A percentile compares a stretch with the other conserved stretches of the same genome.
phyloP scores from a whole-genome alignment of 2,329 filamentous ascomycete species.

The Magnaporthiopsis poae region DNA sequence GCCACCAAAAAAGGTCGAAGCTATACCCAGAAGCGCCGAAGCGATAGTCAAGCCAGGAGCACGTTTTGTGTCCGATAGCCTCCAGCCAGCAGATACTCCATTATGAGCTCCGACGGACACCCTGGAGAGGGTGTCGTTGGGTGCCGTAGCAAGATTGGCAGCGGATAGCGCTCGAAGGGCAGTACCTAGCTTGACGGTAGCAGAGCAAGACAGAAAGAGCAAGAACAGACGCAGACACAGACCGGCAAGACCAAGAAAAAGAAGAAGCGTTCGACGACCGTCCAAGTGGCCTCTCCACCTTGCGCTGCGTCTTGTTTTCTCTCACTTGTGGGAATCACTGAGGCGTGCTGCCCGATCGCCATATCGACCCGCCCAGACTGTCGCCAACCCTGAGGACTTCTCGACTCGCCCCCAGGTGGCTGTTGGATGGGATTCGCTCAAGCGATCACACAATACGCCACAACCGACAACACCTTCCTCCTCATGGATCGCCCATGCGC shows the following conservation, averaged over 20 bases:
- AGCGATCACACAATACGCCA: not conserved
- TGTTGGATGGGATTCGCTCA: not conserved
- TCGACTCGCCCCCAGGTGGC: not conserved
- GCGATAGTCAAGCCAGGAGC: conserved; percentile 19
- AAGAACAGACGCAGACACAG: conserved; percentile 9
- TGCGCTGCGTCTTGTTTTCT: conserved; percentile 30
- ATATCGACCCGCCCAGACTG: conserved; percentile 7
- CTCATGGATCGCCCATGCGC: not conserved
- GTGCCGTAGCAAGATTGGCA: conserved; percentile 37
- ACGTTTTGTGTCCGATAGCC: conserved; percentile 28
- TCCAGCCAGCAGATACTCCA: conserved; percentile 30
- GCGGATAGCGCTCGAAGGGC: conserved; percentile 43
- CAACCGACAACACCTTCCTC: not conserved
- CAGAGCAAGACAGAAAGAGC: conserved; percentile 26
- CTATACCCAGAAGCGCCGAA: conserved; percentile 16
- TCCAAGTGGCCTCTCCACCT: conserved; percentile 25
- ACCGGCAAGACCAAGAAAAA: conserved; percentile 18
- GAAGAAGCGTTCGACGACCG: conserved; percentile 25
- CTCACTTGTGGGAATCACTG: conserved; percentile 28
- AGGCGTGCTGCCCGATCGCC: conserved; percentile 19
- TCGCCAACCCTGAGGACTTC: not conserved
- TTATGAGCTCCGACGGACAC: conserved; percentile 20
- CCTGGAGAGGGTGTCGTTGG: not conserved
- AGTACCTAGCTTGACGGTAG: conserved; percentile 66
- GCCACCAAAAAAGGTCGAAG: not conserved